Evolutionary conservation across 345 rosid genomes (phyloP).

Genomic region (Sisymbrium irio): DNA sequence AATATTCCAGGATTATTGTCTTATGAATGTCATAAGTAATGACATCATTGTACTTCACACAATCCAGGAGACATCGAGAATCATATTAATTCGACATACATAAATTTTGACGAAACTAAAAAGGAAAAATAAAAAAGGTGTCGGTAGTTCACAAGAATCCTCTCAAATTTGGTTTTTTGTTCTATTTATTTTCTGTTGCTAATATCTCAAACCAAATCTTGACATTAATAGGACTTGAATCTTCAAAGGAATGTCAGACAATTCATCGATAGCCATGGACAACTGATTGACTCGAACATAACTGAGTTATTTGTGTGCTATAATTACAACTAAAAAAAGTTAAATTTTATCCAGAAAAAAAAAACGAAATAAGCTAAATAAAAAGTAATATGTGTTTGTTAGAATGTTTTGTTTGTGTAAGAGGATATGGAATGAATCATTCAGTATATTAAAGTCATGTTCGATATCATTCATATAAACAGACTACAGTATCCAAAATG

Average conservation of each 20-base stretch:
- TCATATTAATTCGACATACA: no score
- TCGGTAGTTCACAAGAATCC: neutral
- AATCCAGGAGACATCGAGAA: neutral
- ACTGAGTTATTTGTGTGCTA: neutral
- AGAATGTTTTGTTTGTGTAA: neutral
- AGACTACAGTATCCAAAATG: conserved; percentile 2
- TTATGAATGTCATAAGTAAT: neutral
- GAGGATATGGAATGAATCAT: neutral
- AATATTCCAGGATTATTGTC: neutral
- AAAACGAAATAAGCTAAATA: neutral
- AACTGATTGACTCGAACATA: neutral
- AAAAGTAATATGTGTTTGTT: neutral
- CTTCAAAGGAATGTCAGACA: neutral
- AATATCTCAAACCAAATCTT: neutral
- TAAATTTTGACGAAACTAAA: neutral
- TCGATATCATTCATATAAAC: neutral
- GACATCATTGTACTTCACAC: neutral
- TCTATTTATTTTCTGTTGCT: neutral
- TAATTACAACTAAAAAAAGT: neutral
- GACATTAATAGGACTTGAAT: neutral
- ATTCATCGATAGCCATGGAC: neutral
- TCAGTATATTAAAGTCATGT: neutral
- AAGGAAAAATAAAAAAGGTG: neutral
- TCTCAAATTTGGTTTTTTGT: neutral
- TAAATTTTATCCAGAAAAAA: no score